These are phyloP conservation scores for Wallacemonas collosoma DNA, from an alignment of 208 protist genomes.

Conservation along the genomic window DNA sequence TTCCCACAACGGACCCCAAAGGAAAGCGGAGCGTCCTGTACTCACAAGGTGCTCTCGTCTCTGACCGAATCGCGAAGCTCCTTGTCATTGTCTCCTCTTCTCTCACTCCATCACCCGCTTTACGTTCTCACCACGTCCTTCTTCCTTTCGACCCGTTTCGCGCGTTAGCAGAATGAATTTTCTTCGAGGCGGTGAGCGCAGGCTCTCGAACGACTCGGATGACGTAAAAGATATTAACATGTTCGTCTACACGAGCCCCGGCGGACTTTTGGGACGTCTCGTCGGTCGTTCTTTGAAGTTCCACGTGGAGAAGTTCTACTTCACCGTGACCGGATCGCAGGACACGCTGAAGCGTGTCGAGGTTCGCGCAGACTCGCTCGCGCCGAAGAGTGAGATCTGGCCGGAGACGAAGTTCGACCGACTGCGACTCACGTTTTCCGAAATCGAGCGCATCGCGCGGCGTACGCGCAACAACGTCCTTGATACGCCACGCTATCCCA, in stretches of 20 bases:
- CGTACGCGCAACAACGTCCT: conserved; percentile 56
- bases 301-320: conserved; percentile 64
- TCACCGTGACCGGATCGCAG: conserved; percentile 34
- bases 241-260: conserved; percentile 80
- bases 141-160: not conserved
- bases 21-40: too few species aligned
- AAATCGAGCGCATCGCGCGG: conserved; percentile 58
- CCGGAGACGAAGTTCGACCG: conserved; percentile 42
- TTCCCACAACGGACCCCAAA: too few species aligned
- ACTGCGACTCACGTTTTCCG: conserved; percentile 57
- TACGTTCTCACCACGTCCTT: conserved; percentile 2
- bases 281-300: conserved; percentile 80
- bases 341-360: conserved; percentile 52
- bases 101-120: not conserved
- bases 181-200: conserved; percentile 7
- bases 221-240: conserved; percentile 80
- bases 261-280: conserved; percentile 65
- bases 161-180: conserved; percentile 9
- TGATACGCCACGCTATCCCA: conserved; percentile 63
- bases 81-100: too few species aligned
- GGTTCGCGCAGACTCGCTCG: conserved; percentile 75
- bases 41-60: too few species aligned
- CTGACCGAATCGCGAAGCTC: too few species aligned
- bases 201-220: conserved; percentile 33
- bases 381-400: conserved; percentile 81